Percentiles rank a stretch among this genome's conserved stretches.
These are phyloP conservation scores for Trypanosoma caninum DNA, from an alignment of 208 protist species.

Conservation along the genomic window DNA sequence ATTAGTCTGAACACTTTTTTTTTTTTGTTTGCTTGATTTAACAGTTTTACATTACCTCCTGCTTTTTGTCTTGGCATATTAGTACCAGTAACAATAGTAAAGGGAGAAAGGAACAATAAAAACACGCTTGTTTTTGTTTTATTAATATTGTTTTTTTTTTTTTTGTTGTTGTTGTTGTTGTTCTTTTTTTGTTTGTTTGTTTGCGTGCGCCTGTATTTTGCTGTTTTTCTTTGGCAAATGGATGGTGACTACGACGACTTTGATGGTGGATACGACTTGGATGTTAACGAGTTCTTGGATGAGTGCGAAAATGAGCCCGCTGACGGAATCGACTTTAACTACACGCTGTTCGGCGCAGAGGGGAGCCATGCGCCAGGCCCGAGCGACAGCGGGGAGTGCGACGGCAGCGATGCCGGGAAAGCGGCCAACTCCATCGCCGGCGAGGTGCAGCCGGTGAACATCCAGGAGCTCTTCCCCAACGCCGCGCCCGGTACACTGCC, in stretches of 20 bases:
- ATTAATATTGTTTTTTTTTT: neutral
- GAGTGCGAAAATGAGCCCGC: slow-evolving; percentile 10
- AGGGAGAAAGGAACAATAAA: slow-evolving; percentile 8
- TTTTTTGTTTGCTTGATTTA: neutral
- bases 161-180: neutral
- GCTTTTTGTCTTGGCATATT: neutral
- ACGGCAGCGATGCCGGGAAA: neutral
- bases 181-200: neutral
- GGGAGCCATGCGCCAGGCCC: neutral
- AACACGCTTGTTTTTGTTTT: slow-evolving; percentile 8
- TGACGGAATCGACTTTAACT: slow-evolving; percentile 8
- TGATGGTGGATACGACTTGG: slow-evolving; percentile 31
- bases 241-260: slow-evolving; percentile 28
- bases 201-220: neutral
- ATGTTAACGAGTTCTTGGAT: slow-evolving; percentile 37
- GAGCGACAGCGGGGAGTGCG: neutral
- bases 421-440: neutral
- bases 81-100: neutral
- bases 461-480: slow-evolving; percentile 69
- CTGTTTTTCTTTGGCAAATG: slow-evolving; percentile 15
- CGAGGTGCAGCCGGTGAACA: slow-evolving; percentile 30
- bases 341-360: neutral
- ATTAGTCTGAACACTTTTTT: neutral
- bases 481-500: slow-evolving; percentile 53
- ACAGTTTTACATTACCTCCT: too few species aligned